Evolutionary conservation across 2,329 filamentous ascomycete genomes (phyloP).

Genomic region (Botrytis cinerea): DNA sequence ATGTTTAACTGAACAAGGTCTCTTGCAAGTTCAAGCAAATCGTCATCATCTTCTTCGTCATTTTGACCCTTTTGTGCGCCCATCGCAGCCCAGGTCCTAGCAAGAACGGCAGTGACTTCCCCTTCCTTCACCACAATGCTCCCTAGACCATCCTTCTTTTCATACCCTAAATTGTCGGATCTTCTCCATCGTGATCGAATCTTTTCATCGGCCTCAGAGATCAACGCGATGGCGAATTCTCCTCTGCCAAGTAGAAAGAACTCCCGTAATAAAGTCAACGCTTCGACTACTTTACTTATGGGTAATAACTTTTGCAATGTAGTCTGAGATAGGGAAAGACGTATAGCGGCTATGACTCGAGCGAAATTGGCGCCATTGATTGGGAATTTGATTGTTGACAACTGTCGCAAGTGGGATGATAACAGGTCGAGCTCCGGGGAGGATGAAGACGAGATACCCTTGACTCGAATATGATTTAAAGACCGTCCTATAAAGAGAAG

Average conservation of each 20-base stretch:
- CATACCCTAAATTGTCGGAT: constrained; percentile 58
- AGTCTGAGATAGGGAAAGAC: constrained; percentile 79
- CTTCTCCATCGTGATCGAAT: constrained; percentile 72
- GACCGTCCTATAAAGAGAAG: constrained; percentile 91
- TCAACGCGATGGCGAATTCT: constrained; percentile 86
- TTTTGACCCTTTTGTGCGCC: constrained; percentile 70
- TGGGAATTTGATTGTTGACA: constrained; percentile 71
- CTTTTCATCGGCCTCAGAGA: constrained; percentile 80
- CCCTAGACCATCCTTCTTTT: constrained; percentile 59
- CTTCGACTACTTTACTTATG: constrained; percentile 71
- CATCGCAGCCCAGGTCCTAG: constrained; percentile 76
- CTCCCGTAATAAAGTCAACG: constrained; percentile 75
- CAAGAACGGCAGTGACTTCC: constrained; percentile 76
- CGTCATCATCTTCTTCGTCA: constrained; percentile 71
- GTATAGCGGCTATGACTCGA: constrained; percentile 71
- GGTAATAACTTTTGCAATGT: constrained; percentile 82
- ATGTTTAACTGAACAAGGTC: constrained; percentile 71
- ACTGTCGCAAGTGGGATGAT: constrained; percentile 66
- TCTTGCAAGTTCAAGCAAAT: constrained; percentile 79
- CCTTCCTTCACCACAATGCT: constrained; percentile 79
- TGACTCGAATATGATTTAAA: constrained; percentile 75
- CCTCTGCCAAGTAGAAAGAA: constrained; percentile 87
- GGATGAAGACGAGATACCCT: constrained; percentile 46
- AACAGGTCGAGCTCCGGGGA: constrained; percentile 60
- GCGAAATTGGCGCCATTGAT: constrained; percentile 72